Conservation (phyloP, 2,329 filamentous ascomycete species). For the Penicillium sp. region DNA sequence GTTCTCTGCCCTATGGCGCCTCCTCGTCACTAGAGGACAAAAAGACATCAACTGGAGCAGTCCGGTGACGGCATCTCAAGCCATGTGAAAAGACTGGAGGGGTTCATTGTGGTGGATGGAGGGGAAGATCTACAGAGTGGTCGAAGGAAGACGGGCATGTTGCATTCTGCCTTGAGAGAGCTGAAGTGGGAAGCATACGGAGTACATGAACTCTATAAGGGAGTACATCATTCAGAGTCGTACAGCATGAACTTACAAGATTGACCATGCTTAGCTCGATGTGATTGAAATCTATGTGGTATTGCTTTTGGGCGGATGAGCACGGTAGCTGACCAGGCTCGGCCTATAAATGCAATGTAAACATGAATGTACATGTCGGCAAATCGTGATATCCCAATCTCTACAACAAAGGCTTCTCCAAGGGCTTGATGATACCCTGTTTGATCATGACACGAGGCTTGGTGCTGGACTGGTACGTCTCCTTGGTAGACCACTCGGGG, state of each 20-base stretch:
- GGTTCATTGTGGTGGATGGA: background rate
- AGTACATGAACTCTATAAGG: background rate
- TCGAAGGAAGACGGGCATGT: background rate
- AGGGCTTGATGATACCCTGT: conserved; percentile 83
- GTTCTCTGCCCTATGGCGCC: conserved; percentile 2
- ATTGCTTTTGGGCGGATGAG: conserved; percentile 5
- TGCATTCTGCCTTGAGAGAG: background rate
- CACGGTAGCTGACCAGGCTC: background rate
- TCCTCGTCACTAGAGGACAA: background rate
- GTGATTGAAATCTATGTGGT: conserved; percentile 1
- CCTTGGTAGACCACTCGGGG: conserved; percentile 95
- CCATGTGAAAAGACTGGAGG: conserved; percentile 8
- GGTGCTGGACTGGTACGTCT: conserved; percentile 84
- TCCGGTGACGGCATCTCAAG: background rate
- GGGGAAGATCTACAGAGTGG: background rate
- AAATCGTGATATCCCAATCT: conserved; percentile 25
- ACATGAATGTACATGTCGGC: conserved; percentile 9
- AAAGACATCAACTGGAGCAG: background rate
- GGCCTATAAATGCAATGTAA: background rate
- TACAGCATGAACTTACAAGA: background rate
- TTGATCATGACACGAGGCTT: conserved; percentile 90
- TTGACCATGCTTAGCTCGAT: background rate
- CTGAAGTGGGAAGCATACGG: no score
- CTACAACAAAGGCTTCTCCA: conserved; percentile 71
- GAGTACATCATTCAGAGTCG: background rate